Evolutionary conservation across 2,329 filamentous ascomycete species (phyloP), one percentile per base, ranked within the genome.

Genomic region (Canariomyces notabilis): DNA sequence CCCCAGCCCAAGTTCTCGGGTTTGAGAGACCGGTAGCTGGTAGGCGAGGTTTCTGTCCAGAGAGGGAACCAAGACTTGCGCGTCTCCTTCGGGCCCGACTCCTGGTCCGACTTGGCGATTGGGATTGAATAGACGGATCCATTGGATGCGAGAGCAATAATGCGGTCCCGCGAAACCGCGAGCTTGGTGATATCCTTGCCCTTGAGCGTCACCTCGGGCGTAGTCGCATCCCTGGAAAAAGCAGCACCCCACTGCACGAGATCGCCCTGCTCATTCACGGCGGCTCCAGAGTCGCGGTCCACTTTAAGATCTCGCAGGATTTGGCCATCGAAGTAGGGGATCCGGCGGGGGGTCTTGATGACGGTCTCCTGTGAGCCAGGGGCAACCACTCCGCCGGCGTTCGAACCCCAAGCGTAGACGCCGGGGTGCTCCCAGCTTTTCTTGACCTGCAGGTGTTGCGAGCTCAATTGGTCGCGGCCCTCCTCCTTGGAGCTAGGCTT

Each of bases 381-480:
- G 34, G 90, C 89, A 31, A 87, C 87, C n/a, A 95, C 90, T 57
- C 78, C 79, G 50, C 89, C 88, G 14, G 73, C 72, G 59, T 98
- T 98, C 15, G 85, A 89, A 0, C 93, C 93, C 91, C 93, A 98
- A 5, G 85, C 82, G 67, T 95, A 97, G 0, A 97, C 85, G 2
- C 90, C 93, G 0, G 93, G 91, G 50, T 87, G 83, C 66, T 81
- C 79, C 75, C 77, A 82, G 66, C 87, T 94, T 61, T 80, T 81
- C 69, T 87, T 89, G 48, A 95, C 86, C 69, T 96, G 91, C 5
- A 88, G 69, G 67, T 95, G 89, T 63, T 95, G 88, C 9, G 86
- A 87, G 61, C 86, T 91, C 57, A 95, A 80, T 47, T 86, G 67
- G 45, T 89, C 85, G 47, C 86, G 70, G 52, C 83, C 83, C 53